These are phyloP conservation scores for Hibiscus mutabilis DNA, from an alignment of 345 rosid species.

Conservation along the genomic window DNA sequence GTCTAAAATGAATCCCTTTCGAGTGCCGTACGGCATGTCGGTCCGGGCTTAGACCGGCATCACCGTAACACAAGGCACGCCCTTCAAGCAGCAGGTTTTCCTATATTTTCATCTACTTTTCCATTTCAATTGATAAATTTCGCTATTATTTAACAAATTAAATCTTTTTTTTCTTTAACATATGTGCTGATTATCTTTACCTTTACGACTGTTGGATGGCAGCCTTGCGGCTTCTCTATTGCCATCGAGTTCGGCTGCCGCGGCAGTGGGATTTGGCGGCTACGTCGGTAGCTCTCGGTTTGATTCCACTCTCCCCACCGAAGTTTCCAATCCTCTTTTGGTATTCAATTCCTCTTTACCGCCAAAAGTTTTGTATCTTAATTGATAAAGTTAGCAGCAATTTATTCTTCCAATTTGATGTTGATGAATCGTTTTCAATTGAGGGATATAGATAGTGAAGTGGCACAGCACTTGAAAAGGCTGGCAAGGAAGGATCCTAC, in stretches of 20 bases:
- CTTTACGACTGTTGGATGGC: slow-evolving; percentile 2
- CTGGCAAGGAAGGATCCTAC: slow-evolving; percentile 83
- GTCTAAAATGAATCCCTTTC: too few relatives aligned
- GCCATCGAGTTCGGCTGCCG: slow-evolving; percentile 54
- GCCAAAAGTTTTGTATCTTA: background rate
- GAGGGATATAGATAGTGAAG: slow-evolving; percentile 79
- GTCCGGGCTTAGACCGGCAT: too few relatives aligned
- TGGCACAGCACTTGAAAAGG: slow-evolving; percentile 75
- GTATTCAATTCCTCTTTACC: slow-evolving; percentile 15
- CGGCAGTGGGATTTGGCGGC: slow-evolving; percentile 79
- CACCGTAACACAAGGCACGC: slow-evolving; percentile 85
- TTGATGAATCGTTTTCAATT: slow-evolving; percentile 6
- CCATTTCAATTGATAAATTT: background rate
- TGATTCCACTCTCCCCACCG: slow-evolving; percentile 41
- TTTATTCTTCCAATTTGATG: background rate
- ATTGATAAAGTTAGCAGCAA: background rate
- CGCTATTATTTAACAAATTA: background rate
- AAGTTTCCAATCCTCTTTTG: slow-evolving; percentile 37
- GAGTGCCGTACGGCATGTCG: too few relatives aligned
- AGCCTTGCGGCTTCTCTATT: slow-evolving; percentile 76
- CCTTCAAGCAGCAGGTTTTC: slow-evolving; percentile 96
- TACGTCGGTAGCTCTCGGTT: slow-evolving; percentile 78
- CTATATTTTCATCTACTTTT: background rate
- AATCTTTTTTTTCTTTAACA: background rate
- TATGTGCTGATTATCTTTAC: background rate